Evolutionary conservation across 2,329 filamentous ascomycete species (phyloP), one percentile per base, ranked within the genome.

Genomic region (Coniochaeta sp.): DNA sequence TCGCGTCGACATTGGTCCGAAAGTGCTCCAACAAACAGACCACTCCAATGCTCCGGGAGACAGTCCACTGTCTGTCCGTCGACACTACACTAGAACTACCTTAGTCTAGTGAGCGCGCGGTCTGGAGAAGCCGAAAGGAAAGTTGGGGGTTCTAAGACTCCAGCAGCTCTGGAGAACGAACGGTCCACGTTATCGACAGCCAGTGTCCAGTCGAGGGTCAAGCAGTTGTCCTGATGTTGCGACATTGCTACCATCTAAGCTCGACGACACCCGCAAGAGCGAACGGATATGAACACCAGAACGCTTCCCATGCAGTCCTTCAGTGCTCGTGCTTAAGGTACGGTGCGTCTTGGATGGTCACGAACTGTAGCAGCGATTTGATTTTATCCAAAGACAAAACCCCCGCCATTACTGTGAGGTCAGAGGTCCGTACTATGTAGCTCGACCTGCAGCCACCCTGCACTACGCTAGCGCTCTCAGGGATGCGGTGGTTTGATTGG

Each of bases 1-100:
- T 52, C 72, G 72, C 67, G 64, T 67, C 63, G 71, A 74, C 69
- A 74, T 74, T 75, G 71, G 66, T 69, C 73, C 73, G 73, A 74
- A 67, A 66, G n/a, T 31, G 28, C 28, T 31, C 28, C n/a, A n/a
- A 31, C 28, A 31, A 31, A n/a, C n/a, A n/a, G n/a, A n/a, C n/a
- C n/a, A n/a, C n/a, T n/a, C n/a, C n/a, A n/a, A 9, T 31, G 28
- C 28, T 31, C 28, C 28, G 28, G 28, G 28, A 31, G 28, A 31
- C 28, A 38, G 40, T 22, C 40, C 40, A 11, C 40, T 8, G n/a
- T 31, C 40, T 8, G n/a, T 31, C 40, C n/a, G 40, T n/a, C 40
- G 40, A 19, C n/a, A 22, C 40, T 43, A 43, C 14, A 43, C 40
- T n/a, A n/a, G n/a, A n/a, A n/a, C n/a, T n/a, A n/a, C n/a, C n/a